Evolutionary conservation across 805 yeast species (phyloP), one percentile per base, ranked within the genome.

Genomic region (Candida namnaoensis): DNA sequence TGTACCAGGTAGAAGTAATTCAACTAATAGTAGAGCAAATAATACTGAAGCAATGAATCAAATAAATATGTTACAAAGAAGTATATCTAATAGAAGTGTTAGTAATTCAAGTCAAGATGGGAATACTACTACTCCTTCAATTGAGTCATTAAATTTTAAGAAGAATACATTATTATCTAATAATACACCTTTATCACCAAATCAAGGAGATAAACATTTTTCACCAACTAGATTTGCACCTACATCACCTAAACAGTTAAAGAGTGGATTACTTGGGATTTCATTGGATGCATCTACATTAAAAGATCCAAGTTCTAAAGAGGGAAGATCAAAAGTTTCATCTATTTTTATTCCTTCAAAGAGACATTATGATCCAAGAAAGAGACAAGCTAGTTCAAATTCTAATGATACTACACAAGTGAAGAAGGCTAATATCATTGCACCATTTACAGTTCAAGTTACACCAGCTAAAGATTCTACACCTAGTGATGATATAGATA

Each of bases 1-100:
- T 19, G 19, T 19, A 19, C 19, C 19, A 7, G 26, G 35, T 2
- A 41, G 52, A 32, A 32, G 19, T 19, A 19, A 19, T 19, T 19
- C 19, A 23, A 7, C 36, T 11, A 42, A 41, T 8, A 26, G 10
- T 10, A 6, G 24, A 12, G 9, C 40, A 23, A 43, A 47, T 5
- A 50, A 42, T 19, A 26, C 49, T 10, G 35, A 34, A 24, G 54
- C 52, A 5, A 12, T 50, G 42, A 23, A 30, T 8, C 34, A 43
- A 3, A 44, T 49, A 28, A 44, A 47, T 13, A 40, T 35, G 11
- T 33, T 49, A 25, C 37, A 38, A 12, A 39, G 23, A 19, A 44
- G 32, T 15, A 41, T 44, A 5, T 30, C 33, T 25, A 37, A 38
- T 12, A 28, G 33, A 32, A 26, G 24, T 26, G 14, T 32, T 19